A percentile compares a stretch with the other conserved stretches of the same genome.
Conservation (phyloP, 345 rosid species). For the Tarenaya hassleriana region DNA sequence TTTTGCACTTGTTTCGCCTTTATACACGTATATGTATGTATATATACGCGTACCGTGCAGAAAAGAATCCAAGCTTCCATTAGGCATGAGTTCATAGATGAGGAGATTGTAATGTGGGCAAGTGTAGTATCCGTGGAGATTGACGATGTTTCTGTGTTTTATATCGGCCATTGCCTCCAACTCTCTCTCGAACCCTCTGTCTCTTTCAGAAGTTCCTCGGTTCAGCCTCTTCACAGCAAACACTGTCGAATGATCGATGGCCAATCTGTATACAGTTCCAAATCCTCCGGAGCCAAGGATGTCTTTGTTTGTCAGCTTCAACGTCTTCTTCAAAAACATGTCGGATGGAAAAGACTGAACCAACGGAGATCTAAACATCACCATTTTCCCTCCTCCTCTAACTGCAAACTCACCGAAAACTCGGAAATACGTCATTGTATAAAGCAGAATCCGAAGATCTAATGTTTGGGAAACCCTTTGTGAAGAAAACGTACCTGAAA, state of each 20-base stretch:
- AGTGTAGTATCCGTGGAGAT: constrained; percentile 72
- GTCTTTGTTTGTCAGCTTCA: constrained; percentile 62
- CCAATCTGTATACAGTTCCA: constrained; percentile 68
- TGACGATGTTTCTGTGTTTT: constrained; percentile 77
- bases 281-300: constrained; percentile 73
- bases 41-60: constrained; percentile 53
- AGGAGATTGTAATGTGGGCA: constrained; percentile 62
- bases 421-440: neutral
- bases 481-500: constrained; percentile 36
- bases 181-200: constrained; percentile 69
- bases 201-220: constrained; percentile 65
- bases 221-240: constrained; percentile 77
- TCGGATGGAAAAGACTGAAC: constrained; percentile 47
- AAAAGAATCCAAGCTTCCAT: constrained; percentile 60
- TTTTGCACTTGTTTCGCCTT: neutral
- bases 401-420: constrained; percentile 8
- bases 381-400: constrained; percentile 65
- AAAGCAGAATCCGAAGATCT: neutral
- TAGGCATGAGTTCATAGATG: constrained; percentile 80
- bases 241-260: constrained; percentile 40
- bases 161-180: constrained; percentile 80
- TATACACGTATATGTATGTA: too few species aligned
- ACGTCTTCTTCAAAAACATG: constrained; percentile 49
- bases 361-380: constrained; percentile 57
- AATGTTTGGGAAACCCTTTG: neutral